A percentile compares a stretch with the other conserved stretches of the same genome.
Conservation (phyloP, 768 basidiomycete genomes). For the Chiua virens region DNA sequence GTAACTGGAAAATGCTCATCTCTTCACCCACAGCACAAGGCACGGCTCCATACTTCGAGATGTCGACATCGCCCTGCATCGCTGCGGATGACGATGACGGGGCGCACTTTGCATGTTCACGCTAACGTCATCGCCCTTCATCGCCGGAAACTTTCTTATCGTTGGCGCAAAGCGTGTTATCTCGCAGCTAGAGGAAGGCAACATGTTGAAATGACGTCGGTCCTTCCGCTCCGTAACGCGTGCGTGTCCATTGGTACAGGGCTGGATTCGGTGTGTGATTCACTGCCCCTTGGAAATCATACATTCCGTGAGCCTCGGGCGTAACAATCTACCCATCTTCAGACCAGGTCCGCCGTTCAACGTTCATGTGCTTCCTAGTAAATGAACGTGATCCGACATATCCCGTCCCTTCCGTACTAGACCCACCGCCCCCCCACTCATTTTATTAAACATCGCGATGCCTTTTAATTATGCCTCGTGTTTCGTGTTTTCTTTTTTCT, state of each 20-base stretch:
- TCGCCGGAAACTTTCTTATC: background rate
- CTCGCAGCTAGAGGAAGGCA: too few species aligned
- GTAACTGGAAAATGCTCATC: too few species aligned
- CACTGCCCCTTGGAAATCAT: conserved; percentile 10
- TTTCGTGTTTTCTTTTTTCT: background rate
- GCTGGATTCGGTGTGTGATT: background rate
- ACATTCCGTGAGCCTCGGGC: conserved; percentile 13
- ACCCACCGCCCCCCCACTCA: background rate
- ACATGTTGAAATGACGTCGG: background rate
- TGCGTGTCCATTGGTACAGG: too few species aligned
- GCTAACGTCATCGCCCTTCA: background rate
- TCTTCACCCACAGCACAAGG: too few species aligned
- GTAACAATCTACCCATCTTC: conserved; percentile 12
- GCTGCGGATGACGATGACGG: conserved; percentile 6
- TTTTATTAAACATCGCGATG: too few species aligned
- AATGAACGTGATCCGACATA: conserved; percentile 20
- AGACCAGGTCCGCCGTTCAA: background rate
- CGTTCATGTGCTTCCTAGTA: background rate
- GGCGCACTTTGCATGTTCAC: background rate
- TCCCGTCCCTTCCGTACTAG: conserved; percentile 14
- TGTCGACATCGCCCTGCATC: background rate
- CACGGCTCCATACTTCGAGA: too few species aligned
- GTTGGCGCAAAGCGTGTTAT: too few species aligned
- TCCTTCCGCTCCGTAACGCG: conserved; percentile 5
- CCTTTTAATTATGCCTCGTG: conserved; percentile 1